Base-by-base conservation (phyloP, 2,329 filamentous ascomycete species). In the Claviceps spartinae region DNA sequence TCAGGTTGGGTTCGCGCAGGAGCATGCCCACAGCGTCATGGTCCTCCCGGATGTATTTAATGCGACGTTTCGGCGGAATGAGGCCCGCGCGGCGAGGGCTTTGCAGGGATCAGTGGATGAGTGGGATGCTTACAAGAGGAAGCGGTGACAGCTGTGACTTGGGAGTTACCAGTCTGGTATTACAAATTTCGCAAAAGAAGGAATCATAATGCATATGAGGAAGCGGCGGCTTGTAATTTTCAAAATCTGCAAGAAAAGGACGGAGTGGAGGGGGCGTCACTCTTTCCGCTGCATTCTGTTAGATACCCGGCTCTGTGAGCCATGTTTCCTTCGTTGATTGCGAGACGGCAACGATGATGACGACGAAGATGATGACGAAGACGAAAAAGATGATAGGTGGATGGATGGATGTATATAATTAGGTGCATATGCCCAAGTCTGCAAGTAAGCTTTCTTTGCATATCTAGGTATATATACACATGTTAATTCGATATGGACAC, bases 21-120 rank as follows among this genome's bases (percentile, higher is more conserved):
- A 86, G 57, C 88, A 95, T 71, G 88, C 86, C 45, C 88, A 91
- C 75, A 81, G 82, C 56, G 68, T 69, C 54, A 76, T 78, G 64
- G 64, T 88, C 3, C 65, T 88, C 49, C 81, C 82, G 14, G 69
- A 70, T 53, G 65, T 80, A 30, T 86, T 86, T 61, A 84, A 85
- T 61, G 69, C 71, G 1, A 66, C 67, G 0, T 82, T 88, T 61
- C 71, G 79, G 54, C 73, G 69, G 63, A 69, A 73, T 48, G 84
- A 88, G 66, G 67, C 70, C 49, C 72, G 71, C 60, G 83, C 83
- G 0, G 72, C 75, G 13, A 72, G 66, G 63, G 69, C 73, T 5
- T 63, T 83, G 55, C 71, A 78, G 48, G 67, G 65, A 37, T 74
- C 78, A 13, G 60, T 83, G 24, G 68, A 67, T 14, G 72, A 74